Percentiles rank a stretch among this genome's conserved stretches.
Evolutionary conservation across 805 yeast species (phyloP).

Genomic region (Candida yuanshanica): DNA sequence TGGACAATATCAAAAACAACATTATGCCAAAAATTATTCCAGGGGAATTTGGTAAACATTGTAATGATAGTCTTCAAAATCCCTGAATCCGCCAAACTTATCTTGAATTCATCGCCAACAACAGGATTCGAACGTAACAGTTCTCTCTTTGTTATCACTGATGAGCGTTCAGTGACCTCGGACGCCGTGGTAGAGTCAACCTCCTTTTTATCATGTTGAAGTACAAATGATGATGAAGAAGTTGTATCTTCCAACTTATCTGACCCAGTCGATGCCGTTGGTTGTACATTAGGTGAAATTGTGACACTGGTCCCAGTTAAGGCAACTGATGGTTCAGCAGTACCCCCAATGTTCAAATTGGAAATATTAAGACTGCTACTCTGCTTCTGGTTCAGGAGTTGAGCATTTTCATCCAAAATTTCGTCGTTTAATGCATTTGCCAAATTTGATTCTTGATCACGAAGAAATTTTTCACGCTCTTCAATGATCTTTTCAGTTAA

Average conservation of each 20-base stretch:
- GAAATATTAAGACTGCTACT: constrained; percentile 15
- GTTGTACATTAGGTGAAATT: constrained; percentile 19
- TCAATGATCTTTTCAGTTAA: constrained; percentile 61
- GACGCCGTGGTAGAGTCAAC: neutral
- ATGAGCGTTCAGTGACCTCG: neutral
- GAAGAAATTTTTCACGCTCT: constrained; percentile 66
- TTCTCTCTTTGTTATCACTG: constrained; percentile 13
- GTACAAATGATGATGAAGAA: too few species aligned
- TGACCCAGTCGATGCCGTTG: constrained; percentile 5
- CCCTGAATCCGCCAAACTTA: constrained; percentile 57
- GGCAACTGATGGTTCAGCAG: constrained; percentile 26
- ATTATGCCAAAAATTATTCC: constrained; percentile 83
- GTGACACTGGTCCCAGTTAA: constrained; percentile 21
- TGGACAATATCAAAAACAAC: constrained; percentile 82
- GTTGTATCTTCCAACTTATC: too few species aligned
- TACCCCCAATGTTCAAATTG: constrained; percentile 21
- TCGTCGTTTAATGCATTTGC: constrained; percentile 25
- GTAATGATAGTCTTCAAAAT: constrained; percentile 54
- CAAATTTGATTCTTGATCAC: constrained; percentile 19
- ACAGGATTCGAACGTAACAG: constrained; percentile 48
- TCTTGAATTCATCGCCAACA: constrained; percentile 69
- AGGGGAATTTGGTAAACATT: constrained; percentile 68
- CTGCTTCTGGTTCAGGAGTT: neutral
- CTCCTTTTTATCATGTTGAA: neutral
- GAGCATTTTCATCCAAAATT: constrained; percentile 6